Evolutionary conservation across 108 stramenopile species (phyloP), one percentile per base, ranked within the genome.

Genomic region (Asterionellopsis glacialis): DNA sequence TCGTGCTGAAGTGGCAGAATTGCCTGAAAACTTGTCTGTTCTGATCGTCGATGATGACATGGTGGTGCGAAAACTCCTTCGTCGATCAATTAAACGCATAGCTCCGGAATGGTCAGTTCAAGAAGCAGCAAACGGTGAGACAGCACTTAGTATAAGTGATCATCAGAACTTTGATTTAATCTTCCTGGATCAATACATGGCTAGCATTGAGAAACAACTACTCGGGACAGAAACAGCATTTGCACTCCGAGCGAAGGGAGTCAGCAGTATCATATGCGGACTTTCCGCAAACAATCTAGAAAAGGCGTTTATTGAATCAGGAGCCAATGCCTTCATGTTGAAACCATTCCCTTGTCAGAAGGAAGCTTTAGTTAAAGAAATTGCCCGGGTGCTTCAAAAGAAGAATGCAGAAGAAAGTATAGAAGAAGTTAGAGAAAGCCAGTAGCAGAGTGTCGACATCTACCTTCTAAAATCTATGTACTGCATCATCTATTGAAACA

Each of bases 281-380:
- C 51, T 83, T 24, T 79, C 77, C 21, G 82, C 82, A 9, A 83
- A 83, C 55, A 75, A 79, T 57, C 64, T 59, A 23, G 77, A 76
- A 52, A 24, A 19, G 4, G 64, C 68, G 23, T 83, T 83, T 63
- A 21, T 76, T 28, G 70, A 75, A 28, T 75, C 72, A 6, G 82
- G 82, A 10, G 72, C 75, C n/a, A 59, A 83, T 55, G 59, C 63
- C 4, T 83, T 83, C 44, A 63, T 66, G n/a, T 64, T 82, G 66
- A 82, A 82, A 41, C 81, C 81, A 16, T 69, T 83, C 27, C 82
- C 82, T 1, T 79, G 77, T 42, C 69, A 69, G 33, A 39, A 58
- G 26, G 62, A 71, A 13, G 65, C 33, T 39, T 51, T 76, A 10
- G 0, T 11, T 14, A 41, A 50, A 14, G 63, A 64, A 45, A 22